Evolutionary conservation across 2,329 filamentous ascomycete species (phyloP).

Genomic region (Trichothecium roseum): DNA sequence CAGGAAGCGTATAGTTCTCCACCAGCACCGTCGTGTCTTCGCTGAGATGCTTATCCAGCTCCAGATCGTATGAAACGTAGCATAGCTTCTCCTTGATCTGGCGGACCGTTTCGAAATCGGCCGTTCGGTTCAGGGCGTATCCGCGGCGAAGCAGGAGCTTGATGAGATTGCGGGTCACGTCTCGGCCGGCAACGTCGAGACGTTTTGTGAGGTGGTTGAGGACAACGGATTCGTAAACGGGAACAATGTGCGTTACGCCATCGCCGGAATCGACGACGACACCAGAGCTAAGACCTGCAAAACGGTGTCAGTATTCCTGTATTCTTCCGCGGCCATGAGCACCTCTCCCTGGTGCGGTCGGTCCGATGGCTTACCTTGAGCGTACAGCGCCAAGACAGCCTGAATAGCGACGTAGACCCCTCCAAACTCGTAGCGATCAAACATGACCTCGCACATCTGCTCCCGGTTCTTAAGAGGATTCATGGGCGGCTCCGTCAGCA

Average conservation of each 20-base stretch:
- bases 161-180: conserved; percentile 97
- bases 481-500: conserved; percentile 94
- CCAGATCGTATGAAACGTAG: conserved; percentile 97
- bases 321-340: conserved; percentile 5
- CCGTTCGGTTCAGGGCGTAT: conserved; percentile 94
- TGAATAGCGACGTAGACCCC: conserved; percentile 98
- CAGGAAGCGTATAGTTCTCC: conserved; percentile 93
- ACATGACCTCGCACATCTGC: conserved; percentile 99
- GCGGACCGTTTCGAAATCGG: conserved; percentile 96
- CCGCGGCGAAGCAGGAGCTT: conserved; percentile 85
- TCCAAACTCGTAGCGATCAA: conserved; percentile 91
- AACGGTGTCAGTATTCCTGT: neutral
- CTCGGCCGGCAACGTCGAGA: conserved; percentile 89
- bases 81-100: conserved; percentile 99
- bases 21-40: conserved; percentile 97
- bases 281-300: conserved; percentile 68
- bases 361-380: conserved; percentile 60
- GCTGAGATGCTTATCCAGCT: conserved; percentile 88
- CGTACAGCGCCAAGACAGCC: conserved; percentile 89
- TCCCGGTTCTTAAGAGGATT: conserved; percentile 95
- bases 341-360: neutral
- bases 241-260: conserved; percentile 96
- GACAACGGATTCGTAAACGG: conserved; percentile 95
- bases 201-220: conserved; percentile 92
- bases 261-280: conserved; percentile 99